Evolutionary conservation across 345 rosid species (phyloP).

Genomic region (thale cress (Arabidopsis thaliana)): TAIR10.1 NC_003074.8:16097501-16098000

Average conservation of each 20-base stretch:
- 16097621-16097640: not conserved
- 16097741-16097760: not conserved
- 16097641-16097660: slow-evolving; percentile 99
- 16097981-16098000: too few species aligned
- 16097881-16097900: too few species aligned
- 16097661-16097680: slow-evolving; percentile 24
- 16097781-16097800: not conserved
- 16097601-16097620: not conserved
- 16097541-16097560: too few species aligned
- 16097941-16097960: too few species aligned
- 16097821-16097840: slow-evolving; percentile 89
- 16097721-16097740: slow-evolving; percentile 90
- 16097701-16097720: slow-evolving; percentile 57
- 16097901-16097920: too few species aligned
- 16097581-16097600: too few species aligned
- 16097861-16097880: too few species aligned
- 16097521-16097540: slow-evolving; percentile 26
- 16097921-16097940: too few species aligned
- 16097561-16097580: too few species aligned
- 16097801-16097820: slow-evolving; percentile 55
- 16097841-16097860: slow-evolving; percentile 64
- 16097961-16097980: too few species aligned
- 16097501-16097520: slow-evolving; percentile 98
- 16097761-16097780: not conserved
- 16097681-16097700: too few species aligned